Base-by-base conservation (phyloP, 345 rosid genomes). In the Psidium guajava region DNA sequence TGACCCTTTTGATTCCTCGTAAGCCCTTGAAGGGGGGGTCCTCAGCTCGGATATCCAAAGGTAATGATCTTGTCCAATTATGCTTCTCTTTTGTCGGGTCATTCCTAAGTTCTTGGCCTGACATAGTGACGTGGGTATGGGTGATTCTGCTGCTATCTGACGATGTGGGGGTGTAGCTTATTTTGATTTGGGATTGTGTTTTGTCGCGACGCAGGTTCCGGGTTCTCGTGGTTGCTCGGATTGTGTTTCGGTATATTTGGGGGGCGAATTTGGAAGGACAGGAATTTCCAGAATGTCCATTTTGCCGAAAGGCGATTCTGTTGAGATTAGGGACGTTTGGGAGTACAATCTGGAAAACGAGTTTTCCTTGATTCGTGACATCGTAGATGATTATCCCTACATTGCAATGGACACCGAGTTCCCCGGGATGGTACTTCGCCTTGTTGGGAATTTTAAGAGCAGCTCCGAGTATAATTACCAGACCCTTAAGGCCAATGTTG, bases 351-450 rank as follows among this genome's bases (percentile, higher is more conserved):
- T 82, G 59, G 84, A 82, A 42, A 13, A 82, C 50, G 84, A 82
- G 84, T 82, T 82, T 27, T 82, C 84, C 27, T 40, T 82, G 50
- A 82, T 82, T 53, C 49, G 84, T 5, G 84, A 82, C 49, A 82
- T 82, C 5, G 49, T 82, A 40, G 84, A 82, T 54, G 84, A 82
- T 82, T 82, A 53, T 51, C 84, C 84, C 16, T 82, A 51, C 84
- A 83, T 84, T 47, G 86, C 86, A 6, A 85, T 85, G 86, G 86
- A 85, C 83, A 85, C 86, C 5, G 86, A 85, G 82, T 85, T 85
- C 59, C 86, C 86, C 0, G 83, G 86, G 32, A 74, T 85, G 82
- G 83, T 85, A 2, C 55, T 82, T 44, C 80, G 81, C 28, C 84
- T 42, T 6, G 80, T 57, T 22, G 80, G 75, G 27, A 69, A 51